A percentile compares a stretch with the other conserved stretches of the same genome.
phyloP scores from a whole-genome alignment of 2,329 filamentous ascomycete genomes.

The Zopfia rhizophila region DNA sequence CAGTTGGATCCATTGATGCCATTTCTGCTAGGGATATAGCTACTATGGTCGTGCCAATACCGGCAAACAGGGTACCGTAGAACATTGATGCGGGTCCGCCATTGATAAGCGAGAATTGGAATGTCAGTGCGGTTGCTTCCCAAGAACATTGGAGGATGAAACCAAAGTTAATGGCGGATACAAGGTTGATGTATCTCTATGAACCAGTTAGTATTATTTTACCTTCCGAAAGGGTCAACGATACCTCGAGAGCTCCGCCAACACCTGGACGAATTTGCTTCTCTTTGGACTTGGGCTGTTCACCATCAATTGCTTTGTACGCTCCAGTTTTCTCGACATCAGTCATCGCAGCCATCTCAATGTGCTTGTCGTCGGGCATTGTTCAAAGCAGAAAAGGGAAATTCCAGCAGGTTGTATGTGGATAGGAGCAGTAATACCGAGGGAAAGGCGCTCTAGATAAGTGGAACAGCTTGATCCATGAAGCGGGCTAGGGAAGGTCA shows the following conservation, averaged over 20 bases:
- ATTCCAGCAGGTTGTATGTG: too few species aligned
- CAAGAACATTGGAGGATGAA: slow-evolving; percentile 37
- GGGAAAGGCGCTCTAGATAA: too few species aligned
- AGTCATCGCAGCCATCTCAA: too few species aligned
- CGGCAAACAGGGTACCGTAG: slow-evolving; percentile 40
- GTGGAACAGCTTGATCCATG: too few species aligned
- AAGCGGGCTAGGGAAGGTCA: too few species aligned
- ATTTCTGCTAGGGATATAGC: slow-evolving; percentile 45
- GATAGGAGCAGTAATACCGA: too few species aligned
- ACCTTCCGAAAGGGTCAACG: neutral
- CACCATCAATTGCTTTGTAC: slow-evolving; percentile 5
- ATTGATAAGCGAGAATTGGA: slow-evolving; percentile 40
- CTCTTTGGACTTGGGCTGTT: neutral
- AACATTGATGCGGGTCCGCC: slow-evolving; percentile 43
- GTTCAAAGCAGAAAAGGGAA: too few species aligned
- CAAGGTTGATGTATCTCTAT: slow-evolving; percentile 40
- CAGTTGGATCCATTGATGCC: slow-evolving; percentile 46
- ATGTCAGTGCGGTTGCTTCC: slow-evolving; percentile 37
- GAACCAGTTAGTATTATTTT: neutral
- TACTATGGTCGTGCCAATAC: slow-evolving; percentile 39
- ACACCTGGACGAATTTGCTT: slow-evolving; percentile 6
- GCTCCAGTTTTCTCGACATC: too few species aligned
- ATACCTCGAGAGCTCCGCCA: slow-evolving; percentile 11
- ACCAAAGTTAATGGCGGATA: slow-evolving; percentile 35
- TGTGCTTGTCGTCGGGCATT: too few species aligned